Conservation (phyloP, 441 rosid genomes). For the Pelargonium fulgidum region DNA sequence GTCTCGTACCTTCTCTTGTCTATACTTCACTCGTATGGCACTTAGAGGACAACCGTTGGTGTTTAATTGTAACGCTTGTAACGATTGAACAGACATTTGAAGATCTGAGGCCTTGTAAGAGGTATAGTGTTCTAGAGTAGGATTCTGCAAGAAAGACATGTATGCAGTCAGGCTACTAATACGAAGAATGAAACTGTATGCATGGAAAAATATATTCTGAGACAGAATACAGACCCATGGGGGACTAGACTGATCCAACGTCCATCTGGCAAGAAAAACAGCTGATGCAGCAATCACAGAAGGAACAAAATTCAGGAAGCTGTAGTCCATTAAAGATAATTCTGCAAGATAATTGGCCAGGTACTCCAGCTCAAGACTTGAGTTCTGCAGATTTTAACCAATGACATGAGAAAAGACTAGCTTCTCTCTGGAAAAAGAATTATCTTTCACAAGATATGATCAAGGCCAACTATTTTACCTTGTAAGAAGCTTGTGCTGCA, state of each 20-base stretch:
- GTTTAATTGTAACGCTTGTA: slow-evolving; percentile 53
- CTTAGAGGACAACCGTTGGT: slow-evolving; percentile 42
- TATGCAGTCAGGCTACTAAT: neutral
- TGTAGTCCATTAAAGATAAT: slow-evolving; percentile 44
- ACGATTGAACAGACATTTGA: slow-evolving; percentile 38
- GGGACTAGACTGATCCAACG: slow-evolving; percentile 50
- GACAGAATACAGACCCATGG: slow-evolving; percentile 45
- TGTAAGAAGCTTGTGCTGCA: slow-evolving; percentile 57
- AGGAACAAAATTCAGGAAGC: slow-evolving; percentile 49
- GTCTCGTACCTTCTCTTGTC: slow-evolving; percentile 46
- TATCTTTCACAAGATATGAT: neutral
- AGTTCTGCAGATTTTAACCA: slow-evolving; percentile 35
- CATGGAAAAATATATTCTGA: slow-evolving; percentile 7
- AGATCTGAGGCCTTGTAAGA: slow-evolving; percentile 48
- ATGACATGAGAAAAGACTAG: neutral
- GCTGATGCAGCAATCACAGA: slow-evolving; percentile 64
- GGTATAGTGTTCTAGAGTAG: slow-evolving; percentile 61
- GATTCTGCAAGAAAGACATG: slow-evolving; percentile 31
- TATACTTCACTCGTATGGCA: slow-evolving; percentile 49
- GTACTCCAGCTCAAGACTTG: slow-evolving; percentile 46
- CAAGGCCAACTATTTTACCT: slow-evolving; percentile 29
- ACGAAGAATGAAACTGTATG: slow-evolving; percentile 8
- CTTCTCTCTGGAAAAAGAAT: neutral
- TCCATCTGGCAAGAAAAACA: slow-evolving; percentile 70
- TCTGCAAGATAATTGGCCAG: slow-evolving; percentile 58